Evolutionary conservation across 108 stramenopile genomes (phyloP).

Genomic region (Mayamaea pseudoterrestris): DNA sequence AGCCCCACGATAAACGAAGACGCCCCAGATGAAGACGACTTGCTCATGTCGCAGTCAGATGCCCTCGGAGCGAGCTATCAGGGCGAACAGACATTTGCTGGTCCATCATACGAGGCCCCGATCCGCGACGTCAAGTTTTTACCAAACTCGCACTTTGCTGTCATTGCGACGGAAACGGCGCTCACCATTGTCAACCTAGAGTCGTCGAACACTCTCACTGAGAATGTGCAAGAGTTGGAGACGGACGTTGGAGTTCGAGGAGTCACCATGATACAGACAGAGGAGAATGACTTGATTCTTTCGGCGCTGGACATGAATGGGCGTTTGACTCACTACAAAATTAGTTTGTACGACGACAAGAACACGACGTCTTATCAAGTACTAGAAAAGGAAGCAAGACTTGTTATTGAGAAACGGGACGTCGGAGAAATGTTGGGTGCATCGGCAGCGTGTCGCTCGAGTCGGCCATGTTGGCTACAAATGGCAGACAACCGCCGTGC

Average conservation of each 20-base stretch:
- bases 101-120: constrained; percentile 44
- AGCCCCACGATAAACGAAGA: constrained; percentile 1
- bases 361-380: background rate
- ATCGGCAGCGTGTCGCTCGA: too few relatives aligned
- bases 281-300: constrained; percentile 1
- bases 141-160: constrained; percentile 35
- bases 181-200: constrained; percentile 30
- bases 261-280: constrained; percentile 25
- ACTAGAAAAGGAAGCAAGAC: background rate
- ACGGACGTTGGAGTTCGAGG: constrained; percentile 32
- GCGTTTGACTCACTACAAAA: constrained; percentile 36
- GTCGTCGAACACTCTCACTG: constrained; percentile 5
- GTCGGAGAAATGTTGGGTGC: background rate
- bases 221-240: constrained; percentile 21
- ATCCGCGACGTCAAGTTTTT: constrained; percentile 11
- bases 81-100: constrained; percentile 25
- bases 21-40: constrained; percentile 3
- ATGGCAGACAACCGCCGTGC: too few relatives aligned
- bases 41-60: constrained; percentile 3
- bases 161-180: constrained; percentile 42
- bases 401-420: background rate
- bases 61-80: background rate
- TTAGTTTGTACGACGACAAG: constrained; percentile 11
- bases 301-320: constrained; percentile 61
- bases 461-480: too few relatives aligned